Percentiles rank a stretch among this genome's conserved stretches.
Conservation (phyloP, 2,329 filamentous ascomycete species). For the Diaporthe eres region DNA sequence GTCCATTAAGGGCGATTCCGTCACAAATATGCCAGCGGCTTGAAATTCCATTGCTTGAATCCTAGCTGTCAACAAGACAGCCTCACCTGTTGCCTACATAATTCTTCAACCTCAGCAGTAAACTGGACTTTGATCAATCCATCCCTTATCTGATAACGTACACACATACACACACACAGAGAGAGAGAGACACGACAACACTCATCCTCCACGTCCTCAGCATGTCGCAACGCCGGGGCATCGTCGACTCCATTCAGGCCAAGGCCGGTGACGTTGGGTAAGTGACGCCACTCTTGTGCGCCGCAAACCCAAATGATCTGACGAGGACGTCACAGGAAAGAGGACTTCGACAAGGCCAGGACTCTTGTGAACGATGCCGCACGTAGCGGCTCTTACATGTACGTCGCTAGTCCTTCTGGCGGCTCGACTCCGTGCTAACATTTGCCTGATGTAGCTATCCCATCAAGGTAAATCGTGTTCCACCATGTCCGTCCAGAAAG, state of each 20-base stretch:
- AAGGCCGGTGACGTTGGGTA: conserved; percentile 67
- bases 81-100: background rate
- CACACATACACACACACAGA: background rate
- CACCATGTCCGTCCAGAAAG: background rate
- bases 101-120: background rate
- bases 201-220: background rate
- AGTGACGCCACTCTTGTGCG: conserved; percentile 35
- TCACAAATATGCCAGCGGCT: conserved; percentile 9
- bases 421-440: background rate
- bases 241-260: conserved; percentile 57
- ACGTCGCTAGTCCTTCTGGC: conserved; percentile 53
- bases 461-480: conserved; percentile 67
- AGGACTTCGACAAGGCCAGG: conserved; percentile 79
- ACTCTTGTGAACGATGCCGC: conserved; percentile 77
- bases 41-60: background rate
- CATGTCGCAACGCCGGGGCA: conserved; percentile 41
- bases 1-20: background rate
- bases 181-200: background rate
- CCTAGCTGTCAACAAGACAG: background rate
- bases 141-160: background rate
- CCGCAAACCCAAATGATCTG: conserved; percentile 6
- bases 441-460: conserved; percentile 58
- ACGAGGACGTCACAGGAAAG: conserved; percentile 60
- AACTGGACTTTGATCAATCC: background rate
- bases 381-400: conserved; percentile 84